Evolutionary conservation across 352 stramenopile species (phyloP).

Genomic region (Globisporangium lucens): DNA sequence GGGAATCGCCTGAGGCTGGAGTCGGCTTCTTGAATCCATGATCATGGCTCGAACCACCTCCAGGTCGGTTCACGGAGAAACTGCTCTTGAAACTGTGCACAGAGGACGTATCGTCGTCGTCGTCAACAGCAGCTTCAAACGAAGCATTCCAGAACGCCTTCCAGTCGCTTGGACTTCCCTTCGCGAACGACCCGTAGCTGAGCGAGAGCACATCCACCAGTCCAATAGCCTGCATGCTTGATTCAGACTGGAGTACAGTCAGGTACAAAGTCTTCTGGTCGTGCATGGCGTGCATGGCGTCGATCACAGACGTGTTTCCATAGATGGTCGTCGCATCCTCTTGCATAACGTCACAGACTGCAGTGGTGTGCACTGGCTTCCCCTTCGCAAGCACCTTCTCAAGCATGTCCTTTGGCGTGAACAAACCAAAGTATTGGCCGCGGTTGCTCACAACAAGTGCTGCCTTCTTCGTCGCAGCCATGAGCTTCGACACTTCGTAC

Average conservation of each 20-base stretch:
- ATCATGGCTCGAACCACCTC: conserved; percentile 35
- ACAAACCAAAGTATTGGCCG: conserved; percentile 93
- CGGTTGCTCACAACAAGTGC: conserved; percentile 93
- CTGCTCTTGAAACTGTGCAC: conserved; percentile 80
- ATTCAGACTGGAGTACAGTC: conserved; percentile 72
- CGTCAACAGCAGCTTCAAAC: conserved; percentile 69
- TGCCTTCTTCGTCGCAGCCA: conserved; percentile 93
- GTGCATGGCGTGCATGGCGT: conserved; percentile 88
- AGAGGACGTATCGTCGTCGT: conserved; percentile 76
- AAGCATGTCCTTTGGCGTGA: conserved; percentile 98
- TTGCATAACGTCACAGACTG: conserved; percentile 91
- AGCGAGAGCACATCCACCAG: conserved; percentile 87
- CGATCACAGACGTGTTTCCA: conserved; percentile 65
- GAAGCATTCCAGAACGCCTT: conserved; percentile 90
- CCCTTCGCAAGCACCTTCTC: conserved; percentile 93
- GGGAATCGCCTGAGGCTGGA: conserved; percentile 84
- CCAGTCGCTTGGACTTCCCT: conserved; percentile 85
- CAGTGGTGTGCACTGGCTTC: conserved; percentile 89
- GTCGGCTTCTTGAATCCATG: conserved; percentile 34
- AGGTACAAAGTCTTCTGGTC: conserved; percentile 87
- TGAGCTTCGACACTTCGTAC: conserved; percentile 91
- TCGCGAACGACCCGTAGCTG: conserved; percentile 87
- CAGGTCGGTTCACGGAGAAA: conserved; percentile 54
- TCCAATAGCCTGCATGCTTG: conserved; percentile 61
- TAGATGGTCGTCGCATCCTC: conserved; percentile 75